phyloP scores from a whole-genome alignment of 192 early-diverging fungal genomes.

The Geranomyces michiganensis region DNA sequence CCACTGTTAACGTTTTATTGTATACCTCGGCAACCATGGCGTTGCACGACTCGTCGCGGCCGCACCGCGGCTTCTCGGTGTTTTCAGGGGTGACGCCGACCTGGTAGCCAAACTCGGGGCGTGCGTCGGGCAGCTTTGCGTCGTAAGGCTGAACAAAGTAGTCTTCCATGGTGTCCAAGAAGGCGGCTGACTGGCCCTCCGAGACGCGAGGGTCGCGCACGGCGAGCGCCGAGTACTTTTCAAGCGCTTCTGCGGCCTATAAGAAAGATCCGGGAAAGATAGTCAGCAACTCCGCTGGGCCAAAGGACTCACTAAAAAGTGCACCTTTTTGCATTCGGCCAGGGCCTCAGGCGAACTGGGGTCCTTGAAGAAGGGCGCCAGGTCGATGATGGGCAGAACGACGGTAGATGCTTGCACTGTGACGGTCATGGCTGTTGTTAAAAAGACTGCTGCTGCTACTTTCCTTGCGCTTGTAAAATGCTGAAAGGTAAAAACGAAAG shows the following conservation, averaged over 20 bases:
- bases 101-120: conserved; percentile 59
- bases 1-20: background rate
- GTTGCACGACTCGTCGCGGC: conserved; percentile 59
- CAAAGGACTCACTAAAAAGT: no score
- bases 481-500: no score
- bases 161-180: conserved; percentile 69
- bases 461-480: no score
- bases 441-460: no score
- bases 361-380: conserved; percentile 58
- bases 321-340: conserved; percentile 59
- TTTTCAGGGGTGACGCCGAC: conserved; percentile 68
- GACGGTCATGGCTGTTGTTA: conserved; percentile 24
- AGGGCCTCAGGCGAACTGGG: conserved; percentile 54
- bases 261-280: background rate
- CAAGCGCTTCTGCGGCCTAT: conserved; percentile 63
- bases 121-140: conserved; percentile 63
- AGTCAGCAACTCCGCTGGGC: background rate
- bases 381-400: conserved; percentile 57
- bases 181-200: conserved; percentile 50
- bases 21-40: conserved; percentile 51
- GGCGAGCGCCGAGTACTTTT: conserved; percentile 64
- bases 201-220: conserved; percentile 70
- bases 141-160: conserved; percentile 68
- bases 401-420: conserved; percentile 21
- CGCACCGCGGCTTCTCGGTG: conserved; percentile 69